Conservation (phyloP, 2,329 filamentous ascomycete species). For the Biscogniauxia mediterranea region DNA sequence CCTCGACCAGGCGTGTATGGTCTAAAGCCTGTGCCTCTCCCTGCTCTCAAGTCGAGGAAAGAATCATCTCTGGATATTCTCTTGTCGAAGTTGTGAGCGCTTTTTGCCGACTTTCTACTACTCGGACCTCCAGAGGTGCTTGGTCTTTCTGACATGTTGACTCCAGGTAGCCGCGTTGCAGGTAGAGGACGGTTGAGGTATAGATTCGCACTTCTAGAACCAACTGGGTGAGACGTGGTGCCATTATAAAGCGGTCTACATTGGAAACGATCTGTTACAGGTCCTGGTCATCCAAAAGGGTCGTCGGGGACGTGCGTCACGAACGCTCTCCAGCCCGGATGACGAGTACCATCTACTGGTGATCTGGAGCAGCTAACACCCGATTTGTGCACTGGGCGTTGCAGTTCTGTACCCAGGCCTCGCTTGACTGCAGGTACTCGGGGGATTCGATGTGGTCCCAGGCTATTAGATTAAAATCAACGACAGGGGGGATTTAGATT, state of each 20-base stretch:
- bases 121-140: constrained; percentile 41
- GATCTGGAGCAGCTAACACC: constrained; percentile 23
- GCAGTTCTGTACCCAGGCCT: constrained; percentile 9
- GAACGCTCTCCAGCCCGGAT: constrained; percentile 28
- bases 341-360: constrained; percentile 21
- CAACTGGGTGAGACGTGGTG: constrained; percentile 17
- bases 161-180: constrained; percentile 20
- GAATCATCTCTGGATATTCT: constrained; percentile 46
- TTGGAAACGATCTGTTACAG: constrained; percentile 33
- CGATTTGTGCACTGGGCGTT: constrained; percentile 23
- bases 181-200: constrained; percentile 27
- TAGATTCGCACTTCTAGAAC: constrained; percentile 19
- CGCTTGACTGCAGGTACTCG: constrained; percentile 8
- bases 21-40: constrained; percentile 35
- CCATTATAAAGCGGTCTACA: constrained; percentile 27
- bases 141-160: constrained; percentile 38
- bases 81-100: constrained; percentile 37
- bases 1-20: constrained; percentile 41
- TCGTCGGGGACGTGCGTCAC: constrained; percentile 29
- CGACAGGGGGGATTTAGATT: constrained; percentile 9
- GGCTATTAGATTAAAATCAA: constrained; percentile 12
- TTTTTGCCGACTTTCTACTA: constrained; percentile 28
- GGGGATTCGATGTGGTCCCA: constrained; percentile 9
- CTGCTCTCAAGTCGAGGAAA: constrained; percentile 32
- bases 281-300: constrained; percentile 26